Base-by-base conservation (phyloP, 345 rosid genomes). In the Arabidopsis suecica region DNA sequence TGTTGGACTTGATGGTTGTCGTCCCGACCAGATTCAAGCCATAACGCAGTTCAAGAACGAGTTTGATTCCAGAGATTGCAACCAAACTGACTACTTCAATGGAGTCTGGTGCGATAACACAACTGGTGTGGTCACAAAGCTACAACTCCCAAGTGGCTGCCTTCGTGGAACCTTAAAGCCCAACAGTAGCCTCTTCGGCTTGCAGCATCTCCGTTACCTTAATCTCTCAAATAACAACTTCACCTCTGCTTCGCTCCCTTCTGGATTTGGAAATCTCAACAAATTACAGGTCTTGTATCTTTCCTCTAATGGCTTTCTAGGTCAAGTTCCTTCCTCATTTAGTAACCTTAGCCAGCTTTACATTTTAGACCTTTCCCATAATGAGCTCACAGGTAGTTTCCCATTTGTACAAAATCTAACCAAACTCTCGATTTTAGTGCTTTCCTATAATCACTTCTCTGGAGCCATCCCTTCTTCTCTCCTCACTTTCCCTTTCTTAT, bases 371-470 rank as follows among this genome's bases (percentile, higher is more conserved):
- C 45, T 72, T 64, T 53, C 62, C 18, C 36, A 41, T 0, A 72
- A 72, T 12, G n/a, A 51, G 44, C 53, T 72, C n/a, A 61, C 34
- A 3, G 76, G 76, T 72, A 30, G 68, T 48, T 71, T 71, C 25
- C 9, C 58, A 10, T 7, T 49, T 60, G 30, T 60, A 1, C 18
- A 3, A 7, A 71, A 61, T 1, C 41, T 61, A 0, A 61, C 51
- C 1, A 34, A 36, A 2, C 67, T 71, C 14, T 57, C 30, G 0
- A 8, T 32, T 20, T 44, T 69, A 69, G 65, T 12, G 11, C 14
- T 69, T 44, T 44, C 56, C 6, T 0, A 58, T 7, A 71, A 71
- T 28, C 30, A 38, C 0, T 61, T 28, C 32, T 16, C 42, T 6
- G 61, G 76, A 50, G 3, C 14, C 61, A 72, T 72, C 3, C 76